Base-by-base conservation (phyloP, 2,329 filamentous ascomycete genomes). In the Pseudogymnoascus sp. region DNA sequence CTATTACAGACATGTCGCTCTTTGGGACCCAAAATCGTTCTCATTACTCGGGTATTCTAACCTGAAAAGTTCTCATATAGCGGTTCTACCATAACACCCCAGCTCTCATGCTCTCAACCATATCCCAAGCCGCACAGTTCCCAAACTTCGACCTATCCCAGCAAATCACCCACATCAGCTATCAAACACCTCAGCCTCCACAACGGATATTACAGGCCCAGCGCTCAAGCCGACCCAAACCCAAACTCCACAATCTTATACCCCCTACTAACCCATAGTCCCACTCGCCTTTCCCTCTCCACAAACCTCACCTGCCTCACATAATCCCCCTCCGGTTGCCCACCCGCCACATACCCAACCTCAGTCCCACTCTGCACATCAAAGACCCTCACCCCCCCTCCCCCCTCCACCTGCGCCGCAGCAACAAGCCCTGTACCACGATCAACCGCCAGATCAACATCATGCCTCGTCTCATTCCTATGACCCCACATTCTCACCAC, bases 381-480 rank as follows among this genome's bases (percentile, higher is more conserved):
- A 39, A 61, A 65, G 10, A 65, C 23, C 19, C 57, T 36, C 31
- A 65, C 36, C 6, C 51, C 43, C 6, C 41, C 25, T n/a, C 60
- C 61, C 7, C 37, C 39, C 37, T 82, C 77, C 41, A 82, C 80
- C 57, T 84, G 81, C 0, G 81, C 82, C 0, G 83, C 80, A 0
- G 84, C 84, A 4, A 84, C 78, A 23, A 83, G 68, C 11, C 81
- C 81, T 6, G 79, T 71, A n/a, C 77, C 75, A 0, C 72, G 60
- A 64, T 80, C 77, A 4, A 81, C 77, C 62, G 84, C 83, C 68
- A 85, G 79, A 0, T 84, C 85, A 8, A 81, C 76, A 16, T 79
- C 72, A 45, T 80, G 72, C 48, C 79, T 78, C 0, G 79, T 79
- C 0, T 71, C 70, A 69, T 87, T 88, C 31, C 71, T 70, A 71